Evolutionary conservation across 306 rosid genomes (phyloP), one percentile per base, ranked within the genome.

Genomic region (Citrullus amarus): DNA sequence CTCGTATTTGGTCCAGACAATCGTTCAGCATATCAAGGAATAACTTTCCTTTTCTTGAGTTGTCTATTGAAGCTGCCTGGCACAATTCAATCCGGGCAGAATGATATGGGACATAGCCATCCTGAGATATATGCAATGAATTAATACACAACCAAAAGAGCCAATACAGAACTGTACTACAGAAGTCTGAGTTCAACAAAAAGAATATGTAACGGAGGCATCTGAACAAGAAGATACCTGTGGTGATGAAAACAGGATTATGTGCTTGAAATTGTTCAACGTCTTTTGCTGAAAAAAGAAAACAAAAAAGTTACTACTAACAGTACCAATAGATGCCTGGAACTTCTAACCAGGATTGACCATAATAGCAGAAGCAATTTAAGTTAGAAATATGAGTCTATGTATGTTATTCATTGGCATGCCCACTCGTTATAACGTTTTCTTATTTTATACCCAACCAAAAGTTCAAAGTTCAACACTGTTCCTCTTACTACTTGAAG

Each of bases 31-130:
- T 92, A 84, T 94, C 96, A 41, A 85, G 63, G 83, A 94, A 94
- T 60, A 87, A 53, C 81, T 82, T 92, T 15, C 93, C 90, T 79
- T 86, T 90, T 81, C 83, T 92, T 46, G 97, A 92, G 79, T 67
- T 81, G 86, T 94, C 98, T 60, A 78, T 75, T 74, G 96, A 84
- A 77, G 97, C 97, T 76, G 96, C 93, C 46, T 83, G 96, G 84
- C 98, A 94, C 78, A 87, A 84, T 70, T 94, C 97, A 71, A 94
- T 92, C 85, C 98, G 87, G 30, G 98, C 97, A 15, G 98, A 94
- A 83, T 94, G 98, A 68, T 94, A 92, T 11, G 98, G 98, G 20
- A 92, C 97, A 81, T 94, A 92, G 71, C 98, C 96, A 77, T 94
- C 98, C 98, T 94, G 88, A 68, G 50, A 76, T 80, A 81, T 30